Base-by-base conservation (phyloP, 768 basidiomycete genomes). In the Amanita rubescens region DNA sequence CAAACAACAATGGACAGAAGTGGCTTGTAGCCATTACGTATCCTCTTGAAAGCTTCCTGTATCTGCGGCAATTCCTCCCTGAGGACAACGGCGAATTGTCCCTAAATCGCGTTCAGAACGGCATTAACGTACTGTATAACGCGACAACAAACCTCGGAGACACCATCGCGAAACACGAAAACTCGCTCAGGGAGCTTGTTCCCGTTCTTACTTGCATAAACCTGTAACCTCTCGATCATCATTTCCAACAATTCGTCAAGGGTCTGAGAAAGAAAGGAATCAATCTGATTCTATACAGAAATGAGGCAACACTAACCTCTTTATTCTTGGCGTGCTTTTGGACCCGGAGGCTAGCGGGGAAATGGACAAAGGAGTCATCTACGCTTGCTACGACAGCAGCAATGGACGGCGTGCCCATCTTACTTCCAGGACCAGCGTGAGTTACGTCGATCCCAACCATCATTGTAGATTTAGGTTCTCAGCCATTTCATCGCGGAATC, bases 361-460 rank as follows among this genome's bases (percentile, higher is more conserved):
- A 91, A 56, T 90, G 87, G 0, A 81, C 84, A 58, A 88, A 90
- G 2, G 72, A 66, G 22, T 71, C 69, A 60, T 92, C 88, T 1
- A 81, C 71, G 54, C 81, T 91, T 0, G 85, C 90, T 2, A 92
- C 90, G 9, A 92, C 84, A 0, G 88, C 90, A 0, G 87, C 87
- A 41, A 93, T 85, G 0, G 87, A 90, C 2, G 90, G 90, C 1
- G 88, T 84, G 2, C 90, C 90, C 2, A 75, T 74, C 48, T 72
- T 64, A 58, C 85, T 86, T 5, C 69, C 75, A 1, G 85, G 84
- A 1, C 85, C 78, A 3, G 89, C 87, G 57, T 92, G 89, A 0
- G 87, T 91, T 0, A 90, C 87, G 61, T 92, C 89, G 57, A 90
- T 87, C 0, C 90, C 90, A 3, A 93, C 82, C 62, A 93, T 69